Base-by-base conservation (phyloP, 768 basidiomycete species). In the Lactarius hatsudake region DNA sequence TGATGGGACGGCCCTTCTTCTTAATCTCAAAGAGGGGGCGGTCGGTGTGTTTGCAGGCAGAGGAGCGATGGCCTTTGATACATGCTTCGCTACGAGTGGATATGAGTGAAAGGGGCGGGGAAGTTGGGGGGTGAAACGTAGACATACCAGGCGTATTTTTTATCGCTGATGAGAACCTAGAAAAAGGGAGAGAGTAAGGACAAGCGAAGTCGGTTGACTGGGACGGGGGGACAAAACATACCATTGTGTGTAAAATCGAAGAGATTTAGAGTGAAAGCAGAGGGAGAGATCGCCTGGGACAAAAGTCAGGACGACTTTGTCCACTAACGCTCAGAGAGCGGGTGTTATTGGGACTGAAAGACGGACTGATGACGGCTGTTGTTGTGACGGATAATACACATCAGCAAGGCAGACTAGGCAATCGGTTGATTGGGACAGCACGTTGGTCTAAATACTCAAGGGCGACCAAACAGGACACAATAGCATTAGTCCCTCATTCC, bases 51-150 rank as follows among this genome's bases (percentile, higher is more conserved):
- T 84, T 84, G 76, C 95, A 97, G 17, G 86, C 86, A 3, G 93
- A 94, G 15, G 94, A 95, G 62, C 95, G 87, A 74, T 97, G 94
- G 0, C 95, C 95, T 78, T 95, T 95, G 75, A 96, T 95, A 77
- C 95, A 97, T 15, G 93, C 89, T 80, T 90, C 91, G 77, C 94
- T 95, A 72, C 26, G 40, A 42, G 59, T 48, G 26, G 60, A 43
- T 69, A 72, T 30, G 76, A 69, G 42, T 69, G 43, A 40, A 34
- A 26, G 15, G 18, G 36, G 28, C 53, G 48, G 40, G 32, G 48
- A 1, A 2, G 12, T 2, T 40, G 62, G 6, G 34, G 65, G 38
- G 45, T 2, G 5, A n/a, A 18, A 9, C 15, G 48, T 53, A n/a
- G 59, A 75, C 80, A 42, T 73, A 91, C 91, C 91, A 93, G 45